A percentile compares a stretch with the other conserved stretches of the same genome.
phyloP scores from a whole-genome alignment of 139 green algal species.

The Closterium sp. region DNA sequence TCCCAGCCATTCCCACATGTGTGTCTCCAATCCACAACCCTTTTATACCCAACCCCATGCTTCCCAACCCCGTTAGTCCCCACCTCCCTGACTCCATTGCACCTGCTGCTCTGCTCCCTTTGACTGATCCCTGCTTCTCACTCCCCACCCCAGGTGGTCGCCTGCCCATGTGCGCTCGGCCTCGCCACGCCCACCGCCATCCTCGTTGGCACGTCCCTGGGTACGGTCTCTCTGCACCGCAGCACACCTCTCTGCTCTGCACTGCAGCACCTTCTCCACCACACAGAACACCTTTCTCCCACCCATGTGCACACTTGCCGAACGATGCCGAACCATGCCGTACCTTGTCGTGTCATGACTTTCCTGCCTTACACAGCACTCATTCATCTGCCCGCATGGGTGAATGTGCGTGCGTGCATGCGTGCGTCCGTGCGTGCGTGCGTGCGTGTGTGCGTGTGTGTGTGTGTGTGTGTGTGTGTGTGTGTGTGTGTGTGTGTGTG shows the following conservation, averaged over 20 bases:
- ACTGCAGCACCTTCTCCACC: not conserved
- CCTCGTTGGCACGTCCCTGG: constrained; percentile 93
- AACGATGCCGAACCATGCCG: too few relatives aligned
- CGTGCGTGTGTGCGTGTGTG: too few relatives aligned
- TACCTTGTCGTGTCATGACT: too few relatives aligned
- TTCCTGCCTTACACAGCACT: too few relatives aligned
- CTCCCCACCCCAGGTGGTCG: constrained; percentile 68
- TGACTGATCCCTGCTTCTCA: constrained; percentile 3
- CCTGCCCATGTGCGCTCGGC: constrained; percentile 89
- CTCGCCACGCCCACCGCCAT: constrained; percentile 96
- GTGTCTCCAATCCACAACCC: not conserved
- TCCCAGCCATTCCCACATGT: not conserved
- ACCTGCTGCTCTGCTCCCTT: not conserved
- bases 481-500: too few relatives aligned
- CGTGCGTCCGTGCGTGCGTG: too few relatives aligned
- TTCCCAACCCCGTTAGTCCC: not conserved
- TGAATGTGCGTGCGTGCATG: too few relatives aligned
- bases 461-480: too few relatives aligned
- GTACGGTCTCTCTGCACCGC: constrained; percentile 11
- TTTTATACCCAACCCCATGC: not conserved
- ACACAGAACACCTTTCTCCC: too few relatives aligned
- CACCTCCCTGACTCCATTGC: not conserved
- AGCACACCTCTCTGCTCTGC: not conserved
- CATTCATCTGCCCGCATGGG: too few relatives aligned
- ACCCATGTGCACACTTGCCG: too few relatives aligned